phyloP scores from a whole-genome alignment of 23 red algal species.

The Agarophyton chilense region DNA sequence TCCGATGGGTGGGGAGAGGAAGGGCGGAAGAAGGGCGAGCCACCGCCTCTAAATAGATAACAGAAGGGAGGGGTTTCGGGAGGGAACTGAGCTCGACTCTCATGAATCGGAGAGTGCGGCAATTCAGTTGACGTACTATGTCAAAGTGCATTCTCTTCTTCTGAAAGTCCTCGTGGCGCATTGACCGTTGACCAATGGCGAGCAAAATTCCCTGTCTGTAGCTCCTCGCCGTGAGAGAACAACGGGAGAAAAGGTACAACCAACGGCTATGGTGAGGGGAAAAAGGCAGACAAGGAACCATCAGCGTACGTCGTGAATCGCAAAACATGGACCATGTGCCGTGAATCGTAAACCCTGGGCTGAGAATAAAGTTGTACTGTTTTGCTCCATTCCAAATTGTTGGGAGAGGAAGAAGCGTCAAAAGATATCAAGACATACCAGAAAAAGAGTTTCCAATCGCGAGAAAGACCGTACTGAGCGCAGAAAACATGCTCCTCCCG shows the following conservation, averaged over 20 bases:
- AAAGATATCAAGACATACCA: too few relatives aligned
- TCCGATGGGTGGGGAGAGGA: neutral
- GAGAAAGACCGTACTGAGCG: too few relatives aligned
- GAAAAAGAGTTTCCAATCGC: too few relatives aligned
- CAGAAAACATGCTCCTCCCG: too few relatives aligned
- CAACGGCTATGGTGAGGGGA: neutral
- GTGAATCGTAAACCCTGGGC: too few relatives aligned
- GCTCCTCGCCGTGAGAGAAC: neutral
- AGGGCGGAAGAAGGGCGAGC: too few relatives aligned
- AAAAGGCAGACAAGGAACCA: neutral
- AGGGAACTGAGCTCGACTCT: neutral
- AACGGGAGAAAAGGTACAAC: neutral
- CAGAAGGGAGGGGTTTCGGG: neutral
- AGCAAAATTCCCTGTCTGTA: neutral
- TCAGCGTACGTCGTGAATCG: constrained; percentile 11
- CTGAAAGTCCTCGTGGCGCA: neutral
- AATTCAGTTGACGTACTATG: neutral
- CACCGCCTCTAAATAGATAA: neutral
- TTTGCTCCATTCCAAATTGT: too few relatives aligned
- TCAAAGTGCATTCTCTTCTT: neutral
- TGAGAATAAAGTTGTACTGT: too few relatives aligned
- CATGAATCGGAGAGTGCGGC: neutral
- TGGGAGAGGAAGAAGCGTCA: too few relatives aligned
- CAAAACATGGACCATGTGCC: neutral
- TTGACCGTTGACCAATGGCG: neutral